Base-by-base conservation (phyloP, 768 basidiomycete species). In the Coprinellus aureogranulatus region DNA sequence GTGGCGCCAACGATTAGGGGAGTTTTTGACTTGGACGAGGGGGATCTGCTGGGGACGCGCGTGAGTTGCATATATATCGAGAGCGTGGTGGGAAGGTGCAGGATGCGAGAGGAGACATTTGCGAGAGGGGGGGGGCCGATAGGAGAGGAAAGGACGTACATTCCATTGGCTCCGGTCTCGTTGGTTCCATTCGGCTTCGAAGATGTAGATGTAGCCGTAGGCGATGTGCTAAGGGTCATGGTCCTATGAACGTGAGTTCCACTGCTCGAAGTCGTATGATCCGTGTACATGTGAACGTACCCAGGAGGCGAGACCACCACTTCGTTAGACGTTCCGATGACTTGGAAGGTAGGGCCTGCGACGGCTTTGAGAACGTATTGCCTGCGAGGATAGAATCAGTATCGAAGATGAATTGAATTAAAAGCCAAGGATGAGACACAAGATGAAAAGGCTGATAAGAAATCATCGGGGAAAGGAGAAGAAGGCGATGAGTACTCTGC, bases 361-460 rank as follows among this genome's bases (percentile, higher is more conserved):
- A 56, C 55, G 34, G 55, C 55, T 27, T 47, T 56, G 55, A 56
- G 46, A 12, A 34, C 47, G 46, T 34, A 56, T 3, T 18, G 26
- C 26, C 55, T 56, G 46, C 4, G 14, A 6, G 23, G 5, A 46
- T 11, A 12, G 3, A 8, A 12, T 30, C 11, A 30, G 18, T 9
- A 50, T 23, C n/a, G n/a, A n/a, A n/a, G n/a, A n/a, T n/a, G n/a
- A n/a, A n/a, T n/a, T n/a, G n/a, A n/a, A n/a, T n/a, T n/a, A n/a
- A n/a, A n/a, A n/a, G n/a, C n/a, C n/a, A n/a, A n/a, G n/a, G n/a
- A n/a, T n/a, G n/a, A n/a, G n/a, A n/a, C n/a, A n/a, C n/a, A n/a
- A n/a, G n/a, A n/a, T n/a, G n/a, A n/a, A n/a, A n/a, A n/a, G n/a
- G n/a, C n/a, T n/a, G n/a, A n/a, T n/a, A n/a, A n/a, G n/a, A n/a